Evolutionary conservation across 352 stramenopile genomes (phyloP), one percentile per base, ranked within the genome.

Genomic region (Phytophthora podocarpi): DNA sequence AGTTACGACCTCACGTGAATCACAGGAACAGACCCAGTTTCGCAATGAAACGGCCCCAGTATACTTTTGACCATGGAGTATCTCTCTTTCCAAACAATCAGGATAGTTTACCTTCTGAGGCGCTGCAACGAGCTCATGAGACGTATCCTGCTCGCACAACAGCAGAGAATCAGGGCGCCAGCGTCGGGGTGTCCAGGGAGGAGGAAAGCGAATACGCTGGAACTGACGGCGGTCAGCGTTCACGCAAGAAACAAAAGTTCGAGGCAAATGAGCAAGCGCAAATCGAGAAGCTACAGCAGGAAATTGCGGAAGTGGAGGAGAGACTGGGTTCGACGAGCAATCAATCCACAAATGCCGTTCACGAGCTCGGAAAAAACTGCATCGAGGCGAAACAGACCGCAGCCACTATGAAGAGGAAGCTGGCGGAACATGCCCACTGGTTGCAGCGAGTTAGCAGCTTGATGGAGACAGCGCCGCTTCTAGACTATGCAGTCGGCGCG

Each of bases 391-490:
- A 83, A 46, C 51, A 77, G 31, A 68, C 48, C 2, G 59, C 73
- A 2, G 53, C 31, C 1, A 81, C 70, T 9, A 49, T 90, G 27
- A 70, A 64, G 16, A 57, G 64, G 4, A 87, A 89, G 49, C 55
- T 91, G 21, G 64, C 62, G 0, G 76, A 84, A 15, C 82, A 91
- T 59, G 26, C 48, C 0, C 41, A 68, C 9, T 91, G 82, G 82
- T 48, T 85, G 23, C 63, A 74, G 21, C 69, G 67, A 26, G 37
- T 90, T 12, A 73, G 65, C 20, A 80, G 63, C 12, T 55, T 90
- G 21, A 76, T 91, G 48, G 74, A 75, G 30, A 67, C 65, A 6
- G 72, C 82, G 23, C 82, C 82, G 15, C 51, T 91, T 10, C 56
- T 89, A 12, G 57, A 82, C 8, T 73, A 67, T 21, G 68, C 45